These are phyloP conservation scores for Salvia hispanica DNA, from an alignment of 257 asterid species.

Conservation along the genomic window DNA sequence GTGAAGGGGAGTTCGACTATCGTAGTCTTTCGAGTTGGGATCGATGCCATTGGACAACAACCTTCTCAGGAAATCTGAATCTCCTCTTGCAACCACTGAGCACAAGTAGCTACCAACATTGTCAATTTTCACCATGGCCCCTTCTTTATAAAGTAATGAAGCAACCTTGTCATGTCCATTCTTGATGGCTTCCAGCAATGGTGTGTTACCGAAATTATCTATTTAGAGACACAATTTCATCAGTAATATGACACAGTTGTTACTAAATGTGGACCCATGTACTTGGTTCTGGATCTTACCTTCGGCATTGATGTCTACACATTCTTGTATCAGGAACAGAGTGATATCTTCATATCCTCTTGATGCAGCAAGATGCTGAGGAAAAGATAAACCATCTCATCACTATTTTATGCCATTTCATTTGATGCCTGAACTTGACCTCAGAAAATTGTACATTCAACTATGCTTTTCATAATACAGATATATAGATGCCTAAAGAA, in stretches of 20 bases:
- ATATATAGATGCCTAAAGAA: background rate
- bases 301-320: constrained; percentile 56
- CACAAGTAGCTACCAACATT: constrained; percentile 76
- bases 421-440: background rate
- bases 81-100: constrained; percentile 66
- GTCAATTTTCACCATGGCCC: constrained; percentile 63
- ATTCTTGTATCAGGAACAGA: constrained; percentile 68
- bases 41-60: constrained; percentile 66
- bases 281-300: constrained; percentile 34
- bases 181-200: constrained; percentile 80
- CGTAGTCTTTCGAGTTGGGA: constrained; percentile 74
- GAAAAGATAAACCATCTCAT: background rate
- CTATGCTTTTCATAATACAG: background rate
- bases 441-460: background rate
- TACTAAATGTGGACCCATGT: background rate
- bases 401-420: background rate
- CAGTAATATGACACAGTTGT: background rate
- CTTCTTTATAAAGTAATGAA: constrained; percentile 62
- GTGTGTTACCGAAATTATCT: constrained; percentile 84
- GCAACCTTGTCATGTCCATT: constrained; percentile 74
- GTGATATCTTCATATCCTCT: constrained; percentile 76
- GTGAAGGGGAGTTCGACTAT: constrained; percentile 83
- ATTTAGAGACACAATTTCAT: too few relatives aligned
- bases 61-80: constrained; percentile 73
- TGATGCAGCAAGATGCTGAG: constrained; percentile 95